phyloP scores from a whole-genome alignment of 1,139 yeast species.

The Geotrichum klebahnii region DNA sequence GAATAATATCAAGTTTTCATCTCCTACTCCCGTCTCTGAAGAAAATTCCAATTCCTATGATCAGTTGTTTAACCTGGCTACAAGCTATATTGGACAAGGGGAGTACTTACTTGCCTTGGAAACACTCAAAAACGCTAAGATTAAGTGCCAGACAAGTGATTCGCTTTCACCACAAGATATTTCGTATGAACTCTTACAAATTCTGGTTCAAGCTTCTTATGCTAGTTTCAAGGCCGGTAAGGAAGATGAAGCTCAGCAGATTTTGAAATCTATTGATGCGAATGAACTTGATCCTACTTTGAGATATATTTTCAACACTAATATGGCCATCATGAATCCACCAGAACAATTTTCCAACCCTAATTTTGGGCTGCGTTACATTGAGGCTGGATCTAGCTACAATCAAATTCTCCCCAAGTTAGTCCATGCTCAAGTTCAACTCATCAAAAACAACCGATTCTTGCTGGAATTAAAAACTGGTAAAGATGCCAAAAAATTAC shows the following conservation, averaged over 20 bases:
- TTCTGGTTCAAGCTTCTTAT: conserved; percentile 65
- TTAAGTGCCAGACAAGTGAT: conserved; percentile 42
- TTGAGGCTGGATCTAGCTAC: conserved; percentile 27
- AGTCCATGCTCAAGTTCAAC: conserved; percentile 27
- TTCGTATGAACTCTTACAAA: conserved; percentile 52
- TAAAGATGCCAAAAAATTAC: conserved; percentile 25
- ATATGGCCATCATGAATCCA: conserved; percentile 20
- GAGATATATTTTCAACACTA: conserved; percentile 24
- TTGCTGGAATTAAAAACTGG: conserved; percentile 31
- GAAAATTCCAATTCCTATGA: conserved; percentile 47
- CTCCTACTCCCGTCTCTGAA: conserved; percentile 19
- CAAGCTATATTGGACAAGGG: conserved; percentile 49
- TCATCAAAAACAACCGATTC: conserved; percentile 30
- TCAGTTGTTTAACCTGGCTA: conserved; percentile 63
- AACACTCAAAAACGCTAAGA: conserved; percentile 51
- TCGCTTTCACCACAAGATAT: conserved; percentile 43
- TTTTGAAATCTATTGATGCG: conserved; percentile 36
- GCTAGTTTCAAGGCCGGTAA: conserved; percentile 52
- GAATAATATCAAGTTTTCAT: conserved; percentile 20
- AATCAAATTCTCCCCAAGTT: conserved; percentile 21
- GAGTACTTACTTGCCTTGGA: conserved; percentile 46
- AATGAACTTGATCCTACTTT: conserved; percentile 24
- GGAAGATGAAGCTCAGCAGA: conserved; percentile 42
- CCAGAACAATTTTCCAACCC: conserved; percentile 28
- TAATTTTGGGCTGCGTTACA: conserved; percentile 27